A percentile compares a stretch with the other conserved stretches of the same genome.
These are phyloP conservation scores for Chlamydomonas incerta DNA, from an alignment of 139 green algal genomes.

Conservation along the genomic window DNA sequence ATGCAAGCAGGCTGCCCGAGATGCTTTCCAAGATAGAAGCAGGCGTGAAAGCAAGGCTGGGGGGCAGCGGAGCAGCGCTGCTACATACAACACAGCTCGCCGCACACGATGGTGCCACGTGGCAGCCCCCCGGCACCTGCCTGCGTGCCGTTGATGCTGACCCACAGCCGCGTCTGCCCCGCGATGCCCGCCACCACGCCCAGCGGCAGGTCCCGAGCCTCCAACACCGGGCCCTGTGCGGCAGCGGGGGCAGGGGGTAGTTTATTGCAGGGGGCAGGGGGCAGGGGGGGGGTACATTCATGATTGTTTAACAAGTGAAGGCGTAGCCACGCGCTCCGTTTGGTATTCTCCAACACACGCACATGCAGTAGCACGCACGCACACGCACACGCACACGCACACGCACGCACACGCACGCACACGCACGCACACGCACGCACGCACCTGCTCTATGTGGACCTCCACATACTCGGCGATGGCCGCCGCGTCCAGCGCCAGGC, in stretches of 20 bases:
- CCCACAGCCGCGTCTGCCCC: conserved; percentile 81
- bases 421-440: background rate
- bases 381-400: background rate
- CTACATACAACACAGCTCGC: too few relatives aligned
- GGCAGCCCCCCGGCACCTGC: background rate
- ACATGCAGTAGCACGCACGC: background rate
- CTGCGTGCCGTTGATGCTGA: conserved; percentile 76
- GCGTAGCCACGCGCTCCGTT: too few relatives aligned
- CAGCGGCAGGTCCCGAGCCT: conserved; percentile 68
- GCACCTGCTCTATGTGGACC: conserved; percentile 94
- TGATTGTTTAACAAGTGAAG: too few relatives aligned
- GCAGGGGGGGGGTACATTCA: too few relatives aligned
- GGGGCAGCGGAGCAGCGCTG: too few relatives aligned
- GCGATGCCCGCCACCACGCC: conserved; percentile 89
- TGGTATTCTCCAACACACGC: too few relatives aligned
- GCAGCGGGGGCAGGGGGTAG: too few relatives aligned
- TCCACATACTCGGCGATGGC: conserved; percentile 83
- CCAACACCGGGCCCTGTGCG: conserved; percentile 81
- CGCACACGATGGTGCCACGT: too few relatives aligned
- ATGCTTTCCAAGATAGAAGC: too few relatives aligned
- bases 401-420: background rate
- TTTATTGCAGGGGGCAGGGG: too few relatives aligned
- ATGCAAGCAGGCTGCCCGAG: too few relatives aligned
- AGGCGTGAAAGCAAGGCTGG: too few relatives aligned
- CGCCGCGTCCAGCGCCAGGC: conserved; percentile 22